phyloP scores from a whole-genome alignment of 2,329 filamentous ascomycete genomes.

The Penicillium italicum region DNA sequence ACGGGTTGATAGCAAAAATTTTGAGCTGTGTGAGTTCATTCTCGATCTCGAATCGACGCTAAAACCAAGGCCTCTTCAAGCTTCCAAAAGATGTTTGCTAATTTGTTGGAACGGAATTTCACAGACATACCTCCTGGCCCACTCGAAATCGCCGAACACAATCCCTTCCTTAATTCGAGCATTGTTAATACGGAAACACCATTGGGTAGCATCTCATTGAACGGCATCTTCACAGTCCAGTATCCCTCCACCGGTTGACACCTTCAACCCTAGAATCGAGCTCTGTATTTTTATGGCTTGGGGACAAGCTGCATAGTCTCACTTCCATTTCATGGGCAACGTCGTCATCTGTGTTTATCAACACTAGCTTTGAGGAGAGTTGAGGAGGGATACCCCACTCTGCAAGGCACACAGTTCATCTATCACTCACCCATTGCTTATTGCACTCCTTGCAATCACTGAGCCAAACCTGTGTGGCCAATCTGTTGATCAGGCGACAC shows the following conservation, averaged over 20 bases:
- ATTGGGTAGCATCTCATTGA: background rate
- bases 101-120: background rate
- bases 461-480: background rate
- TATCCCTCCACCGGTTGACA: background rate
- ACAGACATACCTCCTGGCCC: constrained; percentile 11
- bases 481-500: background rate
- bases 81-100: constrained; percentile 6
- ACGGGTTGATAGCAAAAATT: constrained; percentile 18
- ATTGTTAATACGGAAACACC: background rate
- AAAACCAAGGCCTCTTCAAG: constrained; percentile 8
- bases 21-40: constrained; percentile 28
- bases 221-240: background rate
- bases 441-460: background rate
- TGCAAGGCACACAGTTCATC: background rate
- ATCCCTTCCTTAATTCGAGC: background rate
- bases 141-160: background rate
- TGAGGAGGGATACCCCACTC: constrained; percentile 5
- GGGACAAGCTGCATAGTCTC: background rate
- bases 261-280: background rate
- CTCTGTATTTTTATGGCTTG: background rate
- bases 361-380: background rate
- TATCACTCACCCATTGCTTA: background rate
- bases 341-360: background rate
- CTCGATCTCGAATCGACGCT: background rate
- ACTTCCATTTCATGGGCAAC: too few species aligned